Evolutionary conservation across 73 alveolate genomes (phyloP).

Genomic region (Stentor roeselii): DNA sequence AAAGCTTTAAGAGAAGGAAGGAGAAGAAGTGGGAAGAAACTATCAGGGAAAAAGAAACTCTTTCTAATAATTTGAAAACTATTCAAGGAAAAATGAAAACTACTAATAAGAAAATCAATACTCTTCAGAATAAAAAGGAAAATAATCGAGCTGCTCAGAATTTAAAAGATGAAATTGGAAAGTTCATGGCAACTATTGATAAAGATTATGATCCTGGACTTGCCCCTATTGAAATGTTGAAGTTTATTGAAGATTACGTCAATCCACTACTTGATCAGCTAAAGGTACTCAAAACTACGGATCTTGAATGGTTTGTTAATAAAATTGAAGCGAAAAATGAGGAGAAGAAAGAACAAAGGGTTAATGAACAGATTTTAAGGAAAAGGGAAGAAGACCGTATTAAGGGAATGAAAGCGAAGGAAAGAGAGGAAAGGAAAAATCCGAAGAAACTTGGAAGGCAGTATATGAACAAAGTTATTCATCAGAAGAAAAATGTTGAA

Average conservation of each 20-base stretch:
- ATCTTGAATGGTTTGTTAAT: not conserved
- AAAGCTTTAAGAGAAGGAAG: not conserved
- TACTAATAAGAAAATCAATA: not conserved
- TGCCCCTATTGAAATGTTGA: constrained; percentile 13
- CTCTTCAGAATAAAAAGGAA: not conserved
- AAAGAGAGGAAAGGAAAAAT: too few species aligned
- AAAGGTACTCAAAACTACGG: not conserved
- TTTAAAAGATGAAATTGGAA: not conserved
- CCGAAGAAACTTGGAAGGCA: too few species aligned
- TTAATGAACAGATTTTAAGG: not conserved
- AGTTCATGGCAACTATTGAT: not conserved
- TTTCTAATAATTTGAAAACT: not conserved
- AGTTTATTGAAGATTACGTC: not conserved
- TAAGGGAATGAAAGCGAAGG: too few species aligned
- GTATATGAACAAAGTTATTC: too few species aligned
- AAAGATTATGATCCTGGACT: not conserved
- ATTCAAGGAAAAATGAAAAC: not conserved
- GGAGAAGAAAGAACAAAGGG: not conserved
- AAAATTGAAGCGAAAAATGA: not conserved
- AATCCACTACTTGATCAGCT: not conserved
- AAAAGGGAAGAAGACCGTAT: too few species aligned
- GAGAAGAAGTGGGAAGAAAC: not conserved
- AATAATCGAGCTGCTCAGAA: not conserved
- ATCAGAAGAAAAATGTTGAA: too few species aligned
- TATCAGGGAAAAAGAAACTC: not conserved